Conservation (phyloP, 1,139 yeast species). For the Blastobotrys proliferans region DNA sequence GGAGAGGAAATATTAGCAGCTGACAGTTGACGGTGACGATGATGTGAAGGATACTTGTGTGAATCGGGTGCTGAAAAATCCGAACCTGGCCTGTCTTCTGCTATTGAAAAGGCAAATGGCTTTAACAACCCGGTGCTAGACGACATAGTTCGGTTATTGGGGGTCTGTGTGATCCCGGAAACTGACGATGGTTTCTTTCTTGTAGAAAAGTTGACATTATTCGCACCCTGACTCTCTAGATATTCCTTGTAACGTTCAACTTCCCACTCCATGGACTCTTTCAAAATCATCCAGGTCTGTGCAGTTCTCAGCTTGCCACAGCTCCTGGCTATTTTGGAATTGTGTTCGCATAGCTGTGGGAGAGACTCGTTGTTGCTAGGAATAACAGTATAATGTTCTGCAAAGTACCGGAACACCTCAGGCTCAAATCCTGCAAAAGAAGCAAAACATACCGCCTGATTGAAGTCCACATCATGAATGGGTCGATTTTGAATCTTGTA, state of each 20-base stretch:
- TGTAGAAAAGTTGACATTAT: no score
- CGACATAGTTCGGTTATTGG: no score
- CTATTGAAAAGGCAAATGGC: no score
- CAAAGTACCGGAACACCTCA: conserved; percentile 28
- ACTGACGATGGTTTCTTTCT: no score
- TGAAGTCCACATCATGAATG: conserved; percentile 15
- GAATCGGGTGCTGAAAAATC: no score
- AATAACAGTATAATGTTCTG: conserved; percentile 30
- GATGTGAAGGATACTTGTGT: no score
- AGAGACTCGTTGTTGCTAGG: conserved; percentile 48
- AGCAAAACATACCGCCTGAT: conserved; percentile 15
- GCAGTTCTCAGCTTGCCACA: conserved; percentile 54
- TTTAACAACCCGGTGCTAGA: no score
- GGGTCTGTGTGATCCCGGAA: no score
- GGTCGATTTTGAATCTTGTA: conserved; percentile 12
- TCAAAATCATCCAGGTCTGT: conserved; percentile 67
- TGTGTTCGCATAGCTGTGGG: conserved; percentile 53
- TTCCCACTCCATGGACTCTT: conserved; percentile 51
- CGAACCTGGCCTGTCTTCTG: no score
- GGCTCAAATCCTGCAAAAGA: conserved; percentile 16
- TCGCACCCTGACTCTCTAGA: no score
- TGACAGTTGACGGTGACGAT: no score
- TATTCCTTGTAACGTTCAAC: conserved; percentile 23
- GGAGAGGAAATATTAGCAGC: no score
- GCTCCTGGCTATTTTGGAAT: conserved; percentile 55